Evolutionary conservation across 2,329 filamentous ascomycete species (phyloP).

Genomic region (Aspergillus fumigatus): DNA sequence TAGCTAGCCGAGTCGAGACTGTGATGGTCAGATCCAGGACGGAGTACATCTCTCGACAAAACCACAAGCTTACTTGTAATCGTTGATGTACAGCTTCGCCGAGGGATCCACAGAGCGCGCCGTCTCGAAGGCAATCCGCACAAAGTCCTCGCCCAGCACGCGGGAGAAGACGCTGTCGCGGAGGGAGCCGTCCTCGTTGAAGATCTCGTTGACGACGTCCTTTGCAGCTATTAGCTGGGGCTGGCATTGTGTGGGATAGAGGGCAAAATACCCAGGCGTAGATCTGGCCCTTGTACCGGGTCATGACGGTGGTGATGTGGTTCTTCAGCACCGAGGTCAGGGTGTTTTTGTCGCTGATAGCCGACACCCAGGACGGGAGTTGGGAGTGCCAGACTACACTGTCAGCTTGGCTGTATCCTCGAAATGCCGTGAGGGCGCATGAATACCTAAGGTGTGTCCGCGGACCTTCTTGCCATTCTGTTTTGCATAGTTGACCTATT

Average conservation of each 20-base stretch:
- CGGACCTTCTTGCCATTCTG: conserved; percentile 47
- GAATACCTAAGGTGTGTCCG: conserved; percentile 55
- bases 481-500: conserved; percentile 35
- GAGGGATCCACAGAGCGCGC: conserved; percentile 62
- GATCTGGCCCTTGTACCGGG: conserved; percentile 31
- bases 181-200: conserved; percentile 53
- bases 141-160: conserved; percentile 66
- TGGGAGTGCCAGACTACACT: conserved; percentile 34
- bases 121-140: conserved; percentile 65
- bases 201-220: conserved; percentile 33
- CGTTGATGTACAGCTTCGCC: conserved; percentile 72
- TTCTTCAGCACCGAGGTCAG: conserved; percentile 52
- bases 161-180: conserved; percentile 61
- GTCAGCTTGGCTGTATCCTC: not conserved
- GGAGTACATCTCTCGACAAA: not conserved
- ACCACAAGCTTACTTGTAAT: conserved; percentile 44
- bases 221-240: conserved; percentile 3
- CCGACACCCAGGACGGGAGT: conserved; percentile 35
- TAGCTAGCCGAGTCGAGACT: conserved; percentile 60
- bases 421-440: conserved; percentile 40
- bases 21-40: conserved; percentile 33
- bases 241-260: too few relatives aligned
- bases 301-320: conserved; percentile 33
- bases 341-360: conserved; percentile 48
- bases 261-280: conserved; percentile 30